Base-by-base conservation (phyloP, 192 early-diverging fungal species). In the Pilaira anomala region DNA sequence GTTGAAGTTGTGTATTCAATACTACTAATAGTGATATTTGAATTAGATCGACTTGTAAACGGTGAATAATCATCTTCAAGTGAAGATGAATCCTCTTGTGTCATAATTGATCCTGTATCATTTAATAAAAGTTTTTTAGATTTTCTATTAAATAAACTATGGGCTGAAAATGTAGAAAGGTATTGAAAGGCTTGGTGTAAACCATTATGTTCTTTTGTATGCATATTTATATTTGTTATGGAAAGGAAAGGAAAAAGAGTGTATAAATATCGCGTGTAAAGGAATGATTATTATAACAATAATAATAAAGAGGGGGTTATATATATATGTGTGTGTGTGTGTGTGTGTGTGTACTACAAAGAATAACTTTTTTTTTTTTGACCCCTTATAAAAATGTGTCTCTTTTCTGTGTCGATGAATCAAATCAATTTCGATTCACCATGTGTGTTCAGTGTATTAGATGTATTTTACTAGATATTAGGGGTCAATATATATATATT, bases 101-200 rank as follows among this genome's bases (percentile, higher is more conserved):
- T 22, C 3, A 30, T 36, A 9, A 19, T 19, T 3, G 9, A 18
- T 19, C 30, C 53, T 33, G 53, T 28, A 11, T 1, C 18, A 28
- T 22, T 28, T 55, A 21, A 36, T 33, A 33, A 5, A 36, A n/a
- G n/a, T n/a, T 9, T 36, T 9, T 36, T 36, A 33, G 28, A 7
- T 19, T 58, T 58, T 25, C 56, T 36, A 3, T 14, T 58, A 42
- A 58, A 58, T 58, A 58, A 41, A 42, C 40, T 41, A 26, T 58
- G 29, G 19, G 56, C 56, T 42, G 56, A 58, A 16, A 58, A 13
- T 13, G 56, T 22, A 11, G 33, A 36, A 36, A 58, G 39, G 22
- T 42, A 58, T 26, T 58, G 39, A 39, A 58, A 42, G 22, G 56
- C 56, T 58, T 42, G 56, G 12, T 13, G 14, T 7, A 58, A 22